Evolutionary conservation across 176 grass and related monocot genomes (phyloP).

Genomic region (Oryza glumipatula): DNA sequence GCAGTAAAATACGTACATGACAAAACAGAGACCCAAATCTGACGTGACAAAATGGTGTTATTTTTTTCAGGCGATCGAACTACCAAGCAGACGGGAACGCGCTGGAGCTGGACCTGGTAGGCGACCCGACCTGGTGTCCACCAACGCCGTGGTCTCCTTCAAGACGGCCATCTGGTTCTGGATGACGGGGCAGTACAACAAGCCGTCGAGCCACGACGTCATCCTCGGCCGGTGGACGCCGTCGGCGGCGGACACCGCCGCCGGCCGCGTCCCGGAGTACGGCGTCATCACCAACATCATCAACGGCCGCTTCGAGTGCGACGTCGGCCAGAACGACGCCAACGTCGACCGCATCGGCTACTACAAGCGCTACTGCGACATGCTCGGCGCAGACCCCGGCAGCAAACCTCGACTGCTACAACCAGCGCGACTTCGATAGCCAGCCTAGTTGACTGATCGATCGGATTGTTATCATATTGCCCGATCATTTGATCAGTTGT

Average conservation of each 20-base stretch:
- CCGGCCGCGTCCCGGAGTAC: slow-evolving; percentile 45
- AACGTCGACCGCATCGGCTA: slow-evolving; percentile 51
- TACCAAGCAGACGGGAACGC: slow-evolving; percentile 48
- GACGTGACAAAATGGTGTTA: not conserved
- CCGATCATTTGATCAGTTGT: not conserved
- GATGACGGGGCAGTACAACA: slow-evolving; percentile 55
- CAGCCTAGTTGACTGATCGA: not conserved
- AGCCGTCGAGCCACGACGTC: slow-evolving; percentile 65
- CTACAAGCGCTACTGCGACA: slow-evolving; percentile 65
- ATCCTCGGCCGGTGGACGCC: slow-evolving; percentile 47
- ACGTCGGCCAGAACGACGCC: not conserved
- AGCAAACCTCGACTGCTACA: slow-evolving; percentile 61
- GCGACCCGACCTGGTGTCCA: slow-evolving; percentile 58
- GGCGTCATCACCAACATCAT: slow-evolving; percentile 77
- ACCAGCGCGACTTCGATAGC: slow-evolving; percentile 32
- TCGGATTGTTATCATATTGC: not conserved
- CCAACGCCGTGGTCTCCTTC: slow-evolving; percentile 55
- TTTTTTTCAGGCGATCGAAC: slow-evolving; percentile 48
- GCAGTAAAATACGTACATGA: too few relatives aligned
- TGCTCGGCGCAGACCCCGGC: slow-evolving; percentile 45
- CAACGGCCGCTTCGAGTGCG: slow-evolving; percentile 70
- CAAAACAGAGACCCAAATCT: too few relatives aligned
- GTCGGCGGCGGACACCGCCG: slow-evolving; percentile 23
- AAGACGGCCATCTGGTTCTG: slow-evolving; percentile 71
- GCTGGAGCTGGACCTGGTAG: slow-evolving; percentile 44